These are phyloP conservation scores for Xylariaceae sp. DNA, from an alignment of 2,329 filamentous ascomycete species.

Conservation along the genomic window DNA sequence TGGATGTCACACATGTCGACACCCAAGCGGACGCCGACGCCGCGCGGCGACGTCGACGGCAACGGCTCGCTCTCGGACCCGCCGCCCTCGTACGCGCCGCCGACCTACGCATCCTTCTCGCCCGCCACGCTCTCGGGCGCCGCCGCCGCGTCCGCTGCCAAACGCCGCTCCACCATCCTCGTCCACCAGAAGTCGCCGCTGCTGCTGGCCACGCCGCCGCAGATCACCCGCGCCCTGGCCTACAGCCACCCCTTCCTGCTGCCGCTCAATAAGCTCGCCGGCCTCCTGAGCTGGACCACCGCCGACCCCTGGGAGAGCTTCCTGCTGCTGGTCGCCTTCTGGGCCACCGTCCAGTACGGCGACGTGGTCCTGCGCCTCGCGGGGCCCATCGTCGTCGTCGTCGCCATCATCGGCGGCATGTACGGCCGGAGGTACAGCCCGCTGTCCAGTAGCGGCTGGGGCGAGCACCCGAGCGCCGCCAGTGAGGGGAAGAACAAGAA, in stretches of 20 bases:
- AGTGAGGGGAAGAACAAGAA: constrained; percentile 19
- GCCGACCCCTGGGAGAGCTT: constrained; percentile 97
- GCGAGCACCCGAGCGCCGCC: constrained; percentile 30
- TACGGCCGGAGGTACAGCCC: constrained; percentile 86
- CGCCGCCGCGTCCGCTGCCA: constrained; percentile 53
- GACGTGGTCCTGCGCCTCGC: constrained; percentile 73
- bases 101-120: constrained; percentile 86
- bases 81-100: constrained; percentile 37
- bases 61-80: constrained; percentile 24
- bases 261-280: constrained; percentile 77
- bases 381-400: constrained; percentile 75
- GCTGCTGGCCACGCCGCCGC: constrained; percentile 85
- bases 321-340: constrained; percentile 75
- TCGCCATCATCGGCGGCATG: constrained; percentile 80
- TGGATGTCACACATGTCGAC: constrained; percentile 48
- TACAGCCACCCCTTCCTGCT: constrained; percentile 94
- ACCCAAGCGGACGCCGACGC: constrained; percentile 32
- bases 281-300: constrained; percentile 87
- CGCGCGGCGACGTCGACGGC: constrained; percentile 28
- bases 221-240: constrained; percentile 86
- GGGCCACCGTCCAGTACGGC: constrained; percentile 79
- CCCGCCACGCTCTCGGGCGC: constrained; percentile 65
- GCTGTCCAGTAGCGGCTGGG: constrained; percentile 75
- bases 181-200: constrained; percentile 96
- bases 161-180: constrained; percentile 82